A percentile compares a stretch with the other conserved stretches of the same genome.
phyloP scores from a whole-genome alignment of 306 rosid species.

The Dalbergia cochinchinensis region DNA sequence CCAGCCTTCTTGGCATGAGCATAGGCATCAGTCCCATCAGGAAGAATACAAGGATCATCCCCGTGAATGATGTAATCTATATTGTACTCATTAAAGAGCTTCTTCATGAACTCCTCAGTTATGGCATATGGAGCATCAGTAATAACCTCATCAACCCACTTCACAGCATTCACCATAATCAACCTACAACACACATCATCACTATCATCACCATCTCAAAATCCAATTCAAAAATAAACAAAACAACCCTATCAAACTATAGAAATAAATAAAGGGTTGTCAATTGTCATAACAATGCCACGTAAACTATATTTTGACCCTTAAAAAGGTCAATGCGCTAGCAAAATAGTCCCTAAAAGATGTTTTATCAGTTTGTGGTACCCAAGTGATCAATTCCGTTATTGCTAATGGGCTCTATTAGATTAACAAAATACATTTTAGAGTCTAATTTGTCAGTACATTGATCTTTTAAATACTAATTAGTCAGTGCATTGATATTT shows the following conservation, averaged over 20 bases:
- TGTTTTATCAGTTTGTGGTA: too few relatives aligned
- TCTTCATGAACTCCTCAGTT: constrained; percentile 91
- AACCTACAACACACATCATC: constrained; percentile 44
- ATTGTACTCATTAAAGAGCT: constrained; percentile 85
- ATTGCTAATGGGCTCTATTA: too few relatives aligned
- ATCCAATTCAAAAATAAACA: neutral
- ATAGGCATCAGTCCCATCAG: constrained; percentile 98
- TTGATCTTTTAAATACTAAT: too few relatives aligned
- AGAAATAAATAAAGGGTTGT: neutral
- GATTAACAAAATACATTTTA: too few relatives aligned
- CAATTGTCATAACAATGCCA: neutral
- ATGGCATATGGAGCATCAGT: constrained; percentile 94
- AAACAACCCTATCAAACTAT: constrained; percentile 28
- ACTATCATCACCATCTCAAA: constrained; percentile 29
- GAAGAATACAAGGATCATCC: constrained; percentile 98
- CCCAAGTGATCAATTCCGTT: too few relatives aligned
- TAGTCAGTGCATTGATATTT: too few relatives aligned
- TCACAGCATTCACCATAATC: constrained; percentile 82
- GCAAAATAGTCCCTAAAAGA: too few relatives aligned
- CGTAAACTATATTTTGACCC: too few relatives aligned
- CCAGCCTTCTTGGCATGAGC: constrained; percentile 92
- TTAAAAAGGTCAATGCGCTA: too few relatives aligned
- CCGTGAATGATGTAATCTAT: constrained; percentile 97
- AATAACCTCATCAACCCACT: constrained; percentile 99
- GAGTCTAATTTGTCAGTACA: too few relatives aligned